Percentiles rank a stretch among this genome's conserved stretches.
Evolutionary conservation across 148 eudicot species (phyloP).

Genomic region (Persicaria maculosa): DNA sequence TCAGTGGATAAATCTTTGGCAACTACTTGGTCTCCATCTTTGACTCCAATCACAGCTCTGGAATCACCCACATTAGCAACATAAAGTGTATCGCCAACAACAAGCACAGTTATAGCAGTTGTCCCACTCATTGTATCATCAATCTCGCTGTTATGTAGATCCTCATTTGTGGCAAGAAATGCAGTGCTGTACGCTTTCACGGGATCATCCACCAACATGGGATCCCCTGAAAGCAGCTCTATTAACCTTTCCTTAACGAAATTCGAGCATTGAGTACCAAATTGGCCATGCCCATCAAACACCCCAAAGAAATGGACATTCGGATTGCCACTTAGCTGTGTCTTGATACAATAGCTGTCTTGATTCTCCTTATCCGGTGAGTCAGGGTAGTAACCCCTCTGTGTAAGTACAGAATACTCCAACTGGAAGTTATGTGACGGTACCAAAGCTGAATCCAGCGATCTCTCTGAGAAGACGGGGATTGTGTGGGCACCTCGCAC

Average conservation of each 20-base stretch:
- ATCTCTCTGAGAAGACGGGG: constrained; percentile 32
- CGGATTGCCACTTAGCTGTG: constrained; percentile 53
- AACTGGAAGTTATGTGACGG: constrained; percentile 64
- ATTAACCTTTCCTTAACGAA: constrained; percentile 70
- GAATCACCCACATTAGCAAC: constrained; percentile 98
- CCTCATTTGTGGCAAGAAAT: constrained; percentile 65
- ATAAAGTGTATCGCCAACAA: constrained; percentile 62
- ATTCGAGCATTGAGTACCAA: constrained; percentile 67
- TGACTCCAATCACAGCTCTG: constrained; percentile 75
- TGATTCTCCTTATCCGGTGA: constrained; percentile 80
- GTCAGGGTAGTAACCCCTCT: constrained; percentile 78
- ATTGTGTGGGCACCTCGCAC: constrained; percentile 23
- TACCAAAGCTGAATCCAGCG: constrained; percentile 40
- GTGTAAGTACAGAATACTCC: constrained; percentile 66
- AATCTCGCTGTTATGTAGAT: constrained; percentile 64
- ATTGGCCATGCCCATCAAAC: constrained; percentile 93
- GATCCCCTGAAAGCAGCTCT: constrained; percentile 47
- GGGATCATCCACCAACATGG: constrained; percentile 62
- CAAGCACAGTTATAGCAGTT: constrained; percentile 88
- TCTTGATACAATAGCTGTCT: constrained; percentile 72
- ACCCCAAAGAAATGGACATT: constrained; percentile 92
- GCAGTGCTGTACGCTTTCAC: constrained; percentile 58
- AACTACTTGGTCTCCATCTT: constrained; percentile 43
- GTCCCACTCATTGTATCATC: constrained; percentile 97
- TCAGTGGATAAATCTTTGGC: constrained; percentile 73